These are phyloP conservation scores for Gloeopeniophorella convolvens DNA, from an alignment of 768 basidiomycete genomes.

Conservation along the genomic window DNA sequence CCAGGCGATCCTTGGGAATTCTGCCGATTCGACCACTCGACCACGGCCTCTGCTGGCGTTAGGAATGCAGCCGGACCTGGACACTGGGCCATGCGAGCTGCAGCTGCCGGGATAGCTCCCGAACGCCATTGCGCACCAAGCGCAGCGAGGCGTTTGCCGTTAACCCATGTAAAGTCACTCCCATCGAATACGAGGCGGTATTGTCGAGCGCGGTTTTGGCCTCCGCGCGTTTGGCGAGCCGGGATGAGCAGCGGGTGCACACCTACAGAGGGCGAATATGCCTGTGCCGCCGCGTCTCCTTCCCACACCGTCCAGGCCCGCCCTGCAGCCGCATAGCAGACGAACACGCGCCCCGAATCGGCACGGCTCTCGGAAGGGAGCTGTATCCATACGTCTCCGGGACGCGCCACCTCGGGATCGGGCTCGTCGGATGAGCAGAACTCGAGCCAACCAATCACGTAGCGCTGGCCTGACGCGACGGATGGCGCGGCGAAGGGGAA, in stretches of 20 bases:
- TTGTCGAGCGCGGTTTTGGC: too few species aligned
- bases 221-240: constrained; percentile 10
- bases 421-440: constrained; percentile 13
- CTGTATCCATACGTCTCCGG: constrained; percentile 17
- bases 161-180: constrained; percentile 6
- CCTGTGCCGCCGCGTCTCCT: neutral
- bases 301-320: constrained; percentile 13
- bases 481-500: constrained; percentile 9
- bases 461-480: constrained; percentile 7
- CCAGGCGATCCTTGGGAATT: too few species aligned
- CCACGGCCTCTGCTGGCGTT: too few species aligned
- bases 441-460: constrained; percentile 12
- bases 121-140: too few species aligned
- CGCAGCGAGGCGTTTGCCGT: constrained; percentile 9
- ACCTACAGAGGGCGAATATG: neutral
- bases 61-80: too few species aligned
- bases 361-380: constrained; percentile 12
- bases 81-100: too few species aligned
- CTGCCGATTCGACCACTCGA: too few species aligned
- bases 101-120: too few species aligned
- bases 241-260: constrained; percentile 12
- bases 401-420: constrained; percentile 13
- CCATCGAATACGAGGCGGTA: constrained; percentile 14
- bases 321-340: constrained; percentile 7
- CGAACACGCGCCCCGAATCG: constrained; percentile 14